Conservation (phyloP, 106 monocot species). For the Vanilla planifolia region DNA sequence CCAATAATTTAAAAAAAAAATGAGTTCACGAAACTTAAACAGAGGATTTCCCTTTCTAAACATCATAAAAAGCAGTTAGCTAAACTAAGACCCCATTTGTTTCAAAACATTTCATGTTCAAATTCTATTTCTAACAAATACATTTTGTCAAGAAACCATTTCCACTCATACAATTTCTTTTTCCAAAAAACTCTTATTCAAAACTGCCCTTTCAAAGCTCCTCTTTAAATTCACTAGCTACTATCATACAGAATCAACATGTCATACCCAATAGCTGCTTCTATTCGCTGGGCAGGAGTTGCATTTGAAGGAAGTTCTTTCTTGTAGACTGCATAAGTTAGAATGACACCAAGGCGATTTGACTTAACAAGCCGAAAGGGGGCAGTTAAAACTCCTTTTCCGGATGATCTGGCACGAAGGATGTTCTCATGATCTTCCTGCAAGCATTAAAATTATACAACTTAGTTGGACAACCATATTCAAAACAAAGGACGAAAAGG, state of each 20-base stretch:
- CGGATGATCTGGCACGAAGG: constrained; percentile 75
- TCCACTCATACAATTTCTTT: too few relatives aligned
- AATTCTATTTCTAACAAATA: too few relatives aligned
- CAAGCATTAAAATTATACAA: neutral
- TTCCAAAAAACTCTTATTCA: too few relatives aligned
- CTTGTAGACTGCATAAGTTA: constrained; percentile 88
- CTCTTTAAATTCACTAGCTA: too few relatives aligned
- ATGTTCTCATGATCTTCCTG: constrained; percentile 96
- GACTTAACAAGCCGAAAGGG: constrained; percentile 77
- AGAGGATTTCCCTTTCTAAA: too few relatives aligned
- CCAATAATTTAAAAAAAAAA: neutral
- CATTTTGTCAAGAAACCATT: too few relatives aligned
- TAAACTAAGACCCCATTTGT: too few relatives aligned
- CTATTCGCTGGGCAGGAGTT: constrained; percentile 47
- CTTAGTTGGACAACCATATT: neutral
- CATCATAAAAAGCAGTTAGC: too few relatives aligned
- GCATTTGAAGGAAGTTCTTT: constrained; percentile 73
- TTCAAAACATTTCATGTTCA: too few relatives aligned
- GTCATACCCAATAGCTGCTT: constrained; percentile 82
- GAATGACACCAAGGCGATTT: constrained; percentile 88
- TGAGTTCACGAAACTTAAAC: constrained; percentile 1
- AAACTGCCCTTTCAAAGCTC: too few relatives aligned
- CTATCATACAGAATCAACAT: too few relatives aligned
- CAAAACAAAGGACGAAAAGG: neutral
- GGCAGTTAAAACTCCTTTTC: constrained; percentile 89